Evolutionary conservation across 345 rosid genomes (phyloP).

Genomic region (Citrus sinensis): DNA sequence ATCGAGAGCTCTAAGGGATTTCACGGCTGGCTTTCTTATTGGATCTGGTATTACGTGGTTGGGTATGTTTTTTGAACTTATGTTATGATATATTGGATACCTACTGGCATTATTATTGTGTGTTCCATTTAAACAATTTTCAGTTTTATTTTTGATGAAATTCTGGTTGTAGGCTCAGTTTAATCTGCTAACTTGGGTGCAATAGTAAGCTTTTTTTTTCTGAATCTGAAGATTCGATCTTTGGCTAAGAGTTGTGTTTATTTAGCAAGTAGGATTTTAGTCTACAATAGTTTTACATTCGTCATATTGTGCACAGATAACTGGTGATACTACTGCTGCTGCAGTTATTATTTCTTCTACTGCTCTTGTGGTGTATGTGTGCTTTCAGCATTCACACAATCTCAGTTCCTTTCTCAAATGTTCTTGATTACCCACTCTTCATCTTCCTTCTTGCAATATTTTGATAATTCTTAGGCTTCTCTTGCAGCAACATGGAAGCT

Average conservation of each 20-base stretch:
- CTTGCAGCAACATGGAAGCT: conserved; percentile 45
- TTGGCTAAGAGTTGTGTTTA: background rate
- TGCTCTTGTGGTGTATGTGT: background rate
- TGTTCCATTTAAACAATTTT: background rate
- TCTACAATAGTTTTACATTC: background rate
- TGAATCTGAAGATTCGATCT: background rate
- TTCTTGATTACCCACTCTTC: background rate
- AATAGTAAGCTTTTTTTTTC: background rate
- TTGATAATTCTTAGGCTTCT: conserved; percentile 15
- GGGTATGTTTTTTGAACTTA: conserved; percentile 25
- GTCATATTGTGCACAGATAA: background rate
- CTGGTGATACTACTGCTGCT: background rate
- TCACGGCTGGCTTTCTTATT: conserved; percentile 15
- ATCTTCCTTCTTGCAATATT: background rate
- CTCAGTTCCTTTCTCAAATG: background rate
- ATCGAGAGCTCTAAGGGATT: conserved; percentile 29
- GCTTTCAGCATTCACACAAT: background rate
- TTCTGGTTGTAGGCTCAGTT: background rate
- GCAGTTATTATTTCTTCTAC: background rate
- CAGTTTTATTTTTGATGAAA: background rate
- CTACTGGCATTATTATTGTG: background rate
- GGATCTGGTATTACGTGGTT: conserved; percentile 33
- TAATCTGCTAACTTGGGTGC: background rate
- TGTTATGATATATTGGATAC: background rate
- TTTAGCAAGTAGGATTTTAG: background rate